Evolutionary conservation across 129 eudicot species (phyloP).

Genomic region (Scalesia atractyloides): DNA sequence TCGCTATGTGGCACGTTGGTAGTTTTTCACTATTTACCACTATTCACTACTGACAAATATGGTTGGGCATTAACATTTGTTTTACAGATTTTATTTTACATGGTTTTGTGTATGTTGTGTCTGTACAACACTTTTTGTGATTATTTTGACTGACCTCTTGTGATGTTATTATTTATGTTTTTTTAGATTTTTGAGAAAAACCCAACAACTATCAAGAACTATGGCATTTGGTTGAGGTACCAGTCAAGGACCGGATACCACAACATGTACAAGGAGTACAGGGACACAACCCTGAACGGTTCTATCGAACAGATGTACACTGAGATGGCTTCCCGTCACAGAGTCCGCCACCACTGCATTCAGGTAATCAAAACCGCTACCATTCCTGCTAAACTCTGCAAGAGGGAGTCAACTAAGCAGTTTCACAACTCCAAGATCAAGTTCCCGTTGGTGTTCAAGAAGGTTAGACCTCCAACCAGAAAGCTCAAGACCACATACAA

Average conservation of each 20-base stretch:
- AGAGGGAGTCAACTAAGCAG: slow-evolving; percentile 92
- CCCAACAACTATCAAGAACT: slow-evolving; percentile 90
- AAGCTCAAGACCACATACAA: slow-evolving; percentile 96
- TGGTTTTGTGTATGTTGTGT: neutral
- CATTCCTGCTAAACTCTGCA: slow-evolving; percentile 89
- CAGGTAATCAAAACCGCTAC: slow-evolving; percentile 95
- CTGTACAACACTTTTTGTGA: neutral
- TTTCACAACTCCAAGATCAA: slow-evolving; percentile 86
- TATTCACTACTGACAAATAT: no score
- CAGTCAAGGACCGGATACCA: slow-evolving; percentile 92
- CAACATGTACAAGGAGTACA: slow-evolving; percentile 96
- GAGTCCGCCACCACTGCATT: slow-evolving; percentile 84
- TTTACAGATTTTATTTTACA: neutral
- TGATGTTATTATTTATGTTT: neutral
- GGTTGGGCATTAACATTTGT: neutral
- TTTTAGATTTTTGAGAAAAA: slow-evolving; percentile 76
- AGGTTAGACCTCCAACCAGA: slow-evolving; percentile 88
- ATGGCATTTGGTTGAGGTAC: slow-evolving; percentile 88
- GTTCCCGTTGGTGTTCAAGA: slow-evolving; percentile 84
- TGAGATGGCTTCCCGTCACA: slow-evolving; percentile 97
- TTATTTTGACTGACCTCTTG: neutral
- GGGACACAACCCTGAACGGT: slow-evolving; percentile 86
- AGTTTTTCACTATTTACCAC: no score
- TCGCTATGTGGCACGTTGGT: no score
- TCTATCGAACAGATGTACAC: slow-evolving; percentile 92